These are phyloP conservation scores for Rhizopogon vinicolor DNA, from an alignment of 768 basidiomycete genomes.

Conservation along the genomic window DNA sequence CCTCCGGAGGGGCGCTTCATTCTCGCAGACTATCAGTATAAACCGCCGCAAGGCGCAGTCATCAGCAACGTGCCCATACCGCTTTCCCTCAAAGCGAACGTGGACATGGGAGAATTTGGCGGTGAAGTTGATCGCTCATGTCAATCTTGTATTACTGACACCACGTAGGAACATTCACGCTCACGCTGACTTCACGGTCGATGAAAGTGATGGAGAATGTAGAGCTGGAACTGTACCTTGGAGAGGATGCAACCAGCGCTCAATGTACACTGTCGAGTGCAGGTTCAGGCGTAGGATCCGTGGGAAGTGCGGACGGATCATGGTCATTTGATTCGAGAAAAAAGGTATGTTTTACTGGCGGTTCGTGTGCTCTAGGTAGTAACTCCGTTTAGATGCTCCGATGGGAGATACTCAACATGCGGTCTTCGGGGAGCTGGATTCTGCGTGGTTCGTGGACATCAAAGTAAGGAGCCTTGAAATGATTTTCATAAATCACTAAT, in stretches of 20 bases:
- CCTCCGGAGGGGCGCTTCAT: constrained; percentile 91
- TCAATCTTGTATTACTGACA: background rate
- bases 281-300: constrained; percentile 39
- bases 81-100: constrained; percentile 43
- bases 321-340: constrained; percentile 79
- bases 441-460: constrained; percentile 77
- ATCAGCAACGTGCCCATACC: constrained; percentile 49
- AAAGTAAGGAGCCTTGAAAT: constrained; percentile 36
- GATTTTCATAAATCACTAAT: constrained; percentile 11
- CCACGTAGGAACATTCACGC: constrained; percentile 49
- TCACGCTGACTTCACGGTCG: constrained; percentile 60
- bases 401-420: constrained; percentile 73
- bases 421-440: constrained; percentile 65
- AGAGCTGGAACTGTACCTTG: constrained; percentile 68
- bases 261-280: constrained; percentile 66
- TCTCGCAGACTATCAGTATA: constrained; percentile 78
- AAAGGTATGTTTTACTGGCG: constrained; percentile 37
- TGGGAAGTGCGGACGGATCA: constrained; percentile 46
- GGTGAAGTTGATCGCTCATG: constrained; percentile 11
- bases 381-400: constrained; percentile 52
- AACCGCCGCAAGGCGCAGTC: constrained; percentile 28
- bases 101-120: constrained; percentile 25
- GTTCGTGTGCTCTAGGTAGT: background rate
- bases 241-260: constrained; percentile 65
- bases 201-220: constrained; percentile 68